Evolutionary conservation across 345 rosid species (phyloP).

Genomic region (Syzygium grande): DNA sequence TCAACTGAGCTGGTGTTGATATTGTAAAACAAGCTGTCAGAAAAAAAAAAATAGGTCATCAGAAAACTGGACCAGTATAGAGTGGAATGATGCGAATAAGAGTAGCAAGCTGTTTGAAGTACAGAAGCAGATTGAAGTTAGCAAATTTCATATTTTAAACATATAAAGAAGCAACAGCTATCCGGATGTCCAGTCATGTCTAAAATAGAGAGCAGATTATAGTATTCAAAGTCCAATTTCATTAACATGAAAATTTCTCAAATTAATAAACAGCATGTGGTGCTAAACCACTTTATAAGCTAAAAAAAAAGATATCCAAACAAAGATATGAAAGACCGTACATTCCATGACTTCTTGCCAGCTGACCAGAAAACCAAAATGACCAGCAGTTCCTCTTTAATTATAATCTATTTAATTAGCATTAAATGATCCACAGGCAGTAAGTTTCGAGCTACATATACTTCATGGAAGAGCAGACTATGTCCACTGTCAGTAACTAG

Average conservation of each 20-base stretch:
- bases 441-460: not conserved
- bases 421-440: not conserved
- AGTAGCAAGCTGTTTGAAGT: not conserved
- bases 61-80: not conserved
- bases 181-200: not conserved
- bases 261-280: not conserved
- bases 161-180: not conserved
- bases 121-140: not conserved
- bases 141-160: not conserved
- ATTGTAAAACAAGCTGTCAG: conserved; percentile 81
- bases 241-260: not conserved
- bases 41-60: conserved; percentile 9
- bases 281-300: not conserved
- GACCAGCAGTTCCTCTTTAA: not conserved
- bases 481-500: not conserved
- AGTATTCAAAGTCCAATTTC: not conserved
- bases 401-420: not conserved
- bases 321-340: not conserved
- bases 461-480: not conserved
- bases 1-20: conserved; percentile 65
- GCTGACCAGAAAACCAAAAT: not conserved
- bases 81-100: not conserved
- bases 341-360: not conserved
- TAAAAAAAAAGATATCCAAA: not conserved
- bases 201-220: not conserved